Evolutionary conservation across 202 grass and related monocot genomes (phyloP), one percentile per base, ranked within the genome.

Genomic region (Dendrocalamus latiflorus): DNA sequence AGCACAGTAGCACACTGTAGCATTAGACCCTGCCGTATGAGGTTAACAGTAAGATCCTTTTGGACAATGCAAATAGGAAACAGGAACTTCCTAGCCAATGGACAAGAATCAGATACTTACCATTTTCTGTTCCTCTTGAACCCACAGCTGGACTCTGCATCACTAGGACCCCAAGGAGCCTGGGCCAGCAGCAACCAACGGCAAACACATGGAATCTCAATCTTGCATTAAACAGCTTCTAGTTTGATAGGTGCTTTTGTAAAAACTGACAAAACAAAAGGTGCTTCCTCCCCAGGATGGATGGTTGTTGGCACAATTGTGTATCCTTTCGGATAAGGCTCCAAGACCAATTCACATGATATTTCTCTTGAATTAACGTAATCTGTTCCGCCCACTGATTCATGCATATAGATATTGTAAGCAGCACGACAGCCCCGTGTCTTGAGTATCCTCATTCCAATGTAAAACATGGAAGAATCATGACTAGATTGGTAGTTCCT

Each of bases 381-480:
- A 88, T 99, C 96, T 63, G 96, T 95, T 78, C 96, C 96, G 13
- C 96, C 96, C 22, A 89, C 96, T 16, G 93, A 95, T 83, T 99
- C 96, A 87, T 99, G 96, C 87, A 99, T 88, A 84, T 99, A 99
- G 85, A 99, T 99, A 88, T 99, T 99, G 74, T 95, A 99, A 77
- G 96, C 91, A 81, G 96, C 96, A 51, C 93, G 93, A 13, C 85
- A 89, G 43, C 96, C 96, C 64, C 88, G 80, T 75, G 96, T 99
- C 84, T 99, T 99, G 55, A 99, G 93, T 91, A 99, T 99, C 83
- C 96, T 86, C 91, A 95, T 86, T 87, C 96, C 96, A 57, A 99
- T 95, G 72, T 93, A 99, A 70, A 95, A 95, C 93, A 99, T 92
- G 26, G 93, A 93, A 47, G 92, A 94, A 93, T 99, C 96, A 58